Percentiles rank a stretch among this genome's conserved stretches.
Conservation (phyloP, 2,329 filamentous ascomycete species). For the Ceratocystis cubensis region DNA sequence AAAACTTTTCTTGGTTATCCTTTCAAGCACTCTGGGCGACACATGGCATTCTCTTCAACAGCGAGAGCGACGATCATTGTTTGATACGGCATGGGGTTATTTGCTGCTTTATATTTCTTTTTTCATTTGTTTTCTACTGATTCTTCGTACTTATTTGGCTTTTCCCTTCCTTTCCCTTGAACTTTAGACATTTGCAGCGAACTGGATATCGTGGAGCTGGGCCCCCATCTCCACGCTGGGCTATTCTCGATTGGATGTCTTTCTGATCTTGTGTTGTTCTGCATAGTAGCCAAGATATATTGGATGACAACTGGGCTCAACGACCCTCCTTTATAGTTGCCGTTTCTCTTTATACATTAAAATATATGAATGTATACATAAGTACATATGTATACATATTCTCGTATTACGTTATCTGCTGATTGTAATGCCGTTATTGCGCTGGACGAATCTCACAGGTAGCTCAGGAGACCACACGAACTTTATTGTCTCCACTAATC, state of each 20-base stretch:
- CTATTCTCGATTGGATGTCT: neutral
- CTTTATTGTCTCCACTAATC: constrained; percentile 36
- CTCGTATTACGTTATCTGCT: too few relatives aligned
- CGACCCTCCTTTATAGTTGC: neutral
- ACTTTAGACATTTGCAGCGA: neutral
- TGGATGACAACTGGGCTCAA: constrained; percentile 7
- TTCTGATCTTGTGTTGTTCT: constrained; percentile 2
- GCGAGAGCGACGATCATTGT: constrained; percentile 21
- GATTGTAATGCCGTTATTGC: neutral
- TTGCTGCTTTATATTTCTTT: constrained; percentile 3
- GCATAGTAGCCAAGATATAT: neutral
- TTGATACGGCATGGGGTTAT: constrained; percentile 16
- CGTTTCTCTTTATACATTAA: neutral
- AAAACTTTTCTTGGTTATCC: constrained; percentile 9
- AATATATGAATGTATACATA: neutral
- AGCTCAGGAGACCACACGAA: constrained; percentile 32
- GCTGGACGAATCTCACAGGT: neutral
- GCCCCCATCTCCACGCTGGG: neutral
- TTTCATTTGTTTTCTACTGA: neutral
- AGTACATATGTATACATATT: too few relatives aligned
- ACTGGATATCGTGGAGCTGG: neutral
- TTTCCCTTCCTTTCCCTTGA: neutral
- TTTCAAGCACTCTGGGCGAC: constrained; percentile 17
- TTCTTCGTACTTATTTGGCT: neutral
- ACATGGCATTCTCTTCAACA: constrained; percentile 22